These are phyloP conservation scores for Haplosporangium sp. DNA, from an alignment of 371 early-diverging fungal species.

Conservation along the genomic window DNA sequence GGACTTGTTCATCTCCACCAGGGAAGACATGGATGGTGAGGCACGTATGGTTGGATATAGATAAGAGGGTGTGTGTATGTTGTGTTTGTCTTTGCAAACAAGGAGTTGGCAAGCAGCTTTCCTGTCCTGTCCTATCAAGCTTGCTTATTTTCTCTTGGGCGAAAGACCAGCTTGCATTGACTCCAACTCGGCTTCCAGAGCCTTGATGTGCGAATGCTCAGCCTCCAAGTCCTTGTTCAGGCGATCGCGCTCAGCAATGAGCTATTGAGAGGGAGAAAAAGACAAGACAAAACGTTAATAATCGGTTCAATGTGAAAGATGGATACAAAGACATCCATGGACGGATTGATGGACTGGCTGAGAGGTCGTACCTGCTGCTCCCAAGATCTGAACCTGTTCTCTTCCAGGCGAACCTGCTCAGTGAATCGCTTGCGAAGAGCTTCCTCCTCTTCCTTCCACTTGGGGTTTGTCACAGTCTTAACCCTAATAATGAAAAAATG, in stretches of 20 bases:
- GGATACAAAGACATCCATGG: too few species aligned
- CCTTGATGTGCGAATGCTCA: constrained; percentile 90
- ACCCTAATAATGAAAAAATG: constrained; percentile 47
- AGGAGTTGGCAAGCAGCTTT: too few species aligned
- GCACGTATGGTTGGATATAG: too few species aligned
- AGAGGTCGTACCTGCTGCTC: constrained; percentile 92
- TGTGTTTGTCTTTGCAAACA: too few species aligned
- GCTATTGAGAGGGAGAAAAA: constrained; percentile 58
- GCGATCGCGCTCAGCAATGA: constrained; percentile 94
- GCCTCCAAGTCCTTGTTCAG: constrained; percentile 95
- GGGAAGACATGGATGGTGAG: too few species aligned
- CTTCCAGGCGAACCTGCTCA: constrained; percentile 94
- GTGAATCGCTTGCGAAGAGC: constrained; percentile 91
- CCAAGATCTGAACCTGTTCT: constrained; percentile 96
- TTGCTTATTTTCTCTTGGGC: constrained; percentile 56
- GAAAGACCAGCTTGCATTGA: constrained; percentile 62
- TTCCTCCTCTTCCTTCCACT: constrained; percentile 96
- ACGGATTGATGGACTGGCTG: too few species aligned
- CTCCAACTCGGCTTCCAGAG: constrained; percentile 86
- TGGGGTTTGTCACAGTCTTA: constrained; percentile 80
- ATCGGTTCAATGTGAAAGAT: too few species aligned
- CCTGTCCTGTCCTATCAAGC: too few species aligned
- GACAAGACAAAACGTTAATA: too few species aligned
- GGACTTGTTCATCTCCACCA: too few species aligned
- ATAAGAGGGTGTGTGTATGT: too few species aligned